Conservation (phyloP, 2,329 filamentous ascomycete species). For the Scedosporium dehoogii region DNA sequence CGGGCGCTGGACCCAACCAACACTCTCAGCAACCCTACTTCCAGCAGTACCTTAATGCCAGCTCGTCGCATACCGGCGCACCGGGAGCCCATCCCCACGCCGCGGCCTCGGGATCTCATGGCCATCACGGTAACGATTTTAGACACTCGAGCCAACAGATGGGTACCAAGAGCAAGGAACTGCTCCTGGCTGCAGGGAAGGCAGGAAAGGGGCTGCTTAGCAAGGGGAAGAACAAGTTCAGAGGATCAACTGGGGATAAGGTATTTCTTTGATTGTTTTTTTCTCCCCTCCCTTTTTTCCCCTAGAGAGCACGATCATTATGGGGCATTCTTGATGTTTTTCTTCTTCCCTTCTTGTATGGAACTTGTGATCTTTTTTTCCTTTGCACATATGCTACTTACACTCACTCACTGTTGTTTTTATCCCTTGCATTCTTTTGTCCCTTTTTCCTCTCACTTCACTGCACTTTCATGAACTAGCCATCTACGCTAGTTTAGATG, state of each 20-base stretch:
- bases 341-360: conserved; percentile 13
- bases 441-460: neutral
- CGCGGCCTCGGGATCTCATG: conserved; percentile 10
- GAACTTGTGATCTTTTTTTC: neutral
- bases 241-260: conserved; percentile 62
- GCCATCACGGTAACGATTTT: conserved; percentile 27
- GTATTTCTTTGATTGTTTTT: conserved; percentile 58
- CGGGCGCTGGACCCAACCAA: conserved; percentile 15
- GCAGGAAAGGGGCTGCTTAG: conserved; percentile 86
- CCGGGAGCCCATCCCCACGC: neutral
- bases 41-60: conserved; percentile 47
- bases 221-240: conserved; percentile 80
- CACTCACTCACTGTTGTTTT: conserved; percentile 9
- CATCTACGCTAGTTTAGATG: neutral
- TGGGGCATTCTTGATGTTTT: conserved; percentile 6
- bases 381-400: conserved; percentile 12
- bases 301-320: neutral
- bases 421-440: neutral
- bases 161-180: conserved; percentile 77
- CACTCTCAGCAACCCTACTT: conserved; percentile 38
- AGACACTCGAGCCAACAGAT: conserved; percentile 52
- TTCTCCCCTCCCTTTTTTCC: conserved; percentile 5
- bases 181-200: conserved; percentile 77
- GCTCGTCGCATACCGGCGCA: conserved; percentile 18
- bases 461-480: neutral